Evolutionary conservation across 1,284 basidiomycete species (phyloP).

Genomic region (Termitomyces sp.): DNA sequence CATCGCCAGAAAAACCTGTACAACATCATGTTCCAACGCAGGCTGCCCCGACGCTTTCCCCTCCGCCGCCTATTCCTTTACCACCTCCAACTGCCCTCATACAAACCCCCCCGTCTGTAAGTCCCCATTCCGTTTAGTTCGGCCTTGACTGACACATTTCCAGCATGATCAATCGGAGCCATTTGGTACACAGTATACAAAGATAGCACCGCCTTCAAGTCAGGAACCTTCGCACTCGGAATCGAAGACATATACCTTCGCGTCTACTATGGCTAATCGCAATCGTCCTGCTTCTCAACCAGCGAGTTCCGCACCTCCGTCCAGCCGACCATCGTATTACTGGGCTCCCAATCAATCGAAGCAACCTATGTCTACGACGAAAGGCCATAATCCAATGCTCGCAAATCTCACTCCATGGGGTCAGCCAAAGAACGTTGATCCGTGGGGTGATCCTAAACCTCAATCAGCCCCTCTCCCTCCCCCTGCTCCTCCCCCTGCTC

Average conservation of each 20-base stretch:
- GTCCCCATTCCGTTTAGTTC: conserved; percentile 9
- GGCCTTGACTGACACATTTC: conserved; percentile 6
- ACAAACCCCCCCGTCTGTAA: conserved; percentile 7
- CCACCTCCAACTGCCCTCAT: conserved; percentile 1
- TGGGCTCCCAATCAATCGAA: conserved; percentile 14
- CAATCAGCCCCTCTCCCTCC: conserved; percentile 7
- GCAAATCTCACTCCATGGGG: conserved; percentile 17
- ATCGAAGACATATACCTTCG: conserved; percentile 10
- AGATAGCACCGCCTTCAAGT: conserved; percentile 11
- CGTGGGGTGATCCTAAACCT: conserved; percentile 18
- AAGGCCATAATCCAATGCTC: conserved; percentile 6
- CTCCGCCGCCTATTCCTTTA: background rate
- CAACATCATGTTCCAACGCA: conserved; percentile 9
- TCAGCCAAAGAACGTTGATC: conserved; percentile 19
- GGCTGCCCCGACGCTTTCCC: background rate
- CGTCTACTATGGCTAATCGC: conserved; percentile 17
- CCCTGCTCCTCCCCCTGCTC: background rate
- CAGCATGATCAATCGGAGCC: conserved; percentile 15
- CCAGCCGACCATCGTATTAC: conserved; percentile 11
- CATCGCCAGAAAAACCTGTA: conserved; percentile 11
- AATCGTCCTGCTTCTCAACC: conserved; percentile 8
- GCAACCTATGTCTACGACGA: conserved; percentile 10
- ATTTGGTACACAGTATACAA: conserved; percentile 15
- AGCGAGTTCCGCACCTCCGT: conserved; percentile 5
- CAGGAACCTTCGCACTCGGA: conserved; percentile 9